These are phyloP conservation scores for Globisporangium uncinulatum DNA, from an alignment of 352 stramenopile genomes.

Conservation along the genomic window DNA sequence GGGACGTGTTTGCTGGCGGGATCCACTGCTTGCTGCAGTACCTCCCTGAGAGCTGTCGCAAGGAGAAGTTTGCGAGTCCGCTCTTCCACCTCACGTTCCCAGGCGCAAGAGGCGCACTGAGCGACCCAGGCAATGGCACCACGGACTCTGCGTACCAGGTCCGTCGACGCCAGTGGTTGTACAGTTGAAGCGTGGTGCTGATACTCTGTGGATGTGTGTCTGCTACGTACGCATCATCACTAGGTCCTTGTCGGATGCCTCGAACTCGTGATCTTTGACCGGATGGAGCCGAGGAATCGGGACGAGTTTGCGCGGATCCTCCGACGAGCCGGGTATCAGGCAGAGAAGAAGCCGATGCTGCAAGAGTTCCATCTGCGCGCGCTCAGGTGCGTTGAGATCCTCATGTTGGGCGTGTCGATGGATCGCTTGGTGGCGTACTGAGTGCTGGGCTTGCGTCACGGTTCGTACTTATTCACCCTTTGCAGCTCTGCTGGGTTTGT, in stretches of 20 bases:
- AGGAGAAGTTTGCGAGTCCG: slow-evolving; percentile 61
- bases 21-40: slow-evolving; percentile 84
- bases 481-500: slow-evolving; percentile 55
- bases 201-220: too few species aligned
- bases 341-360: slow-evolving; percentile 63
- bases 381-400: slow-evolving; percentile 27
- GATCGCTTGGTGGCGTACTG: background rate
- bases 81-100: slow-evolving; percentile 77
- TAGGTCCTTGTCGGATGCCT: slow-evolving; percentile 69
- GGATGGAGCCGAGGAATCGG: slow-evolving; percentile 53
- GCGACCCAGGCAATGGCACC: slow-evolving; percentile 70
- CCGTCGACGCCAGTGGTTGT: background rate
- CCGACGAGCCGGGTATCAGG: slow-evolving; percentile 50
- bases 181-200: too few species aligned
- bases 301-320: slow-evolving; percentile 63
- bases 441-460: background rate
- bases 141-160: slow-evolving; percentile 77
- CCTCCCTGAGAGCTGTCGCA: slow-evolving; percentile 50
- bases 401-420: background rate
- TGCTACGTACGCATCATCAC: too few species aligned
- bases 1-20: slow-evolving; percentile 77
- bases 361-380: slow-evolving; percentile 64
- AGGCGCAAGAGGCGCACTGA: slow-evolving; percentile 47
- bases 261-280: slow-evolving; percentile 83
- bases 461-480: background rate